phyloP scores from a whole-genome alignment of 768 basidiomycete genomes.

The Tylopilus sp. region DNA sequence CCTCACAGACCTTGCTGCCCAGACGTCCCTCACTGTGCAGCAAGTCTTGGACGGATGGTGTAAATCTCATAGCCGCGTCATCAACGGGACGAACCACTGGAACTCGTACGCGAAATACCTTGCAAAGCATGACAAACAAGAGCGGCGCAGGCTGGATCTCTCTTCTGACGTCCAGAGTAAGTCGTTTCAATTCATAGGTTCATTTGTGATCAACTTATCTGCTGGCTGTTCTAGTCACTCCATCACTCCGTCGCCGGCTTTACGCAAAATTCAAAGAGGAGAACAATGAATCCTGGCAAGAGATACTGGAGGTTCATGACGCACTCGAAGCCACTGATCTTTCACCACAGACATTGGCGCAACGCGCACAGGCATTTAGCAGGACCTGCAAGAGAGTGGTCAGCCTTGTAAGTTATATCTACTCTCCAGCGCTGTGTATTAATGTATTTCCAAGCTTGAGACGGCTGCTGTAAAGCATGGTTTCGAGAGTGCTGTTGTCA shows the following conservation, averaged over 20 bases:
- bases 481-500: not conserved
- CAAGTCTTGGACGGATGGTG: slow-evolving; percentile 5
- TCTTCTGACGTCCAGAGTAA: not conserved
- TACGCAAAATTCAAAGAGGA: slow-evolving; percentile 8
- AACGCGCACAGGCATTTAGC: not conserved
- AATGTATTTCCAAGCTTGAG: too few species aligned
- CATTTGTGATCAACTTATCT: too few species aligned
- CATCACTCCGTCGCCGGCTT: not conserved
- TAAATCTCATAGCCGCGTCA: not conserved
- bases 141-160: not conserved
- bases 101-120: slow-evolving; percentile 1
- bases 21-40: not conserved
- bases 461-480: not conserved
- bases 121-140: slow-evolving; percentile 1
- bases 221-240: not conserved
- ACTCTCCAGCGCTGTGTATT: too few species aligned
- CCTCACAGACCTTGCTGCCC: not conserved
- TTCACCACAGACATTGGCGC: not conserved
- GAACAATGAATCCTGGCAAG: slow-evolving; percentile 3
- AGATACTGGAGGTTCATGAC: slow-evolving; percentile 1
- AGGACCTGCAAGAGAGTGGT: not conserved
- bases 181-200: not conserved
- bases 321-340: not conserved
- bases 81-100: slow-evolving; percentile 2
- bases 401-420: too few species aligned